These are phyloP conservation scores for Sclerospora graminicola DNA, from an alignment of 352 stramenopile species.

Conservation along the genomic window DNA sequence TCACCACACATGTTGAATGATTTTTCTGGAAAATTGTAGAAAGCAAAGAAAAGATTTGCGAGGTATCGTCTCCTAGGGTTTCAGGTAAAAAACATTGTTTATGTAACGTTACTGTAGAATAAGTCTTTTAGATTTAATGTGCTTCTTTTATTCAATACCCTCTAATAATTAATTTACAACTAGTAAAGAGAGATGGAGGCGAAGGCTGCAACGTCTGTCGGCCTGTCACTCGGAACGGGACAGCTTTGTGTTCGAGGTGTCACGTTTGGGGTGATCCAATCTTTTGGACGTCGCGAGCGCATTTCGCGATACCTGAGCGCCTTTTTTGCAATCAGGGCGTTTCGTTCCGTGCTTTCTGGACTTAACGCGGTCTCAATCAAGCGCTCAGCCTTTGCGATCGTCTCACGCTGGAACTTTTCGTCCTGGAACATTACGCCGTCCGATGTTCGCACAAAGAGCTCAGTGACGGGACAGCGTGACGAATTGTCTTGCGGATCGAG, in stretches of 20 bases:
- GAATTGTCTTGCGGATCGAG: neutral
- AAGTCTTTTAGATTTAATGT: neutral
- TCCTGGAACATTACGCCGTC: constrained; percentile 22
- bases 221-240: neutral
- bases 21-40: too few species aligned
- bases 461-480: constrained; percentile 6
- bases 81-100: too few species aligned
- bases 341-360: constrained; percentile 20
- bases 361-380: constrained; percentile 16
- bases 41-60: too few species aligned
- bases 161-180: too few species aligned
- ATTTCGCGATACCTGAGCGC: constrained; percentile 24
- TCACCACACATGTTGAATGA: constrained; percentile 18
- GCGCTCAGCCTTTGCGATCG: constrained; percentile 15
- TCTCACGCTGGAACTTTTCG: constrained; percentile 21
- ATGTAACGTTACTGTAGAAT: too few species aligned
- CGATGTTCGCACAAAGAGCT: constrained; percentile 18
- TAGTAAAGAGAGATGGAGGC: too few species aligned
- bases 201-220: neutral
- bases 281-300: constrained; percentile 12
- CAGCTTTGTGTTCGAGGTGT: constrained; percentile 13
- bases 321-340: constrained; percentile 24
- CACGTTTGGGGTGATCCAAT: neutral
- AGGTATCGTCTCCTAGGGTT: too few species aligned
- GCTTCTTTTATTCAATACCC: neutral